Evolutionary conservation across 805 yeast species (phyloP).

Genomic region (Saccharomycopsis malanga): DNA sequence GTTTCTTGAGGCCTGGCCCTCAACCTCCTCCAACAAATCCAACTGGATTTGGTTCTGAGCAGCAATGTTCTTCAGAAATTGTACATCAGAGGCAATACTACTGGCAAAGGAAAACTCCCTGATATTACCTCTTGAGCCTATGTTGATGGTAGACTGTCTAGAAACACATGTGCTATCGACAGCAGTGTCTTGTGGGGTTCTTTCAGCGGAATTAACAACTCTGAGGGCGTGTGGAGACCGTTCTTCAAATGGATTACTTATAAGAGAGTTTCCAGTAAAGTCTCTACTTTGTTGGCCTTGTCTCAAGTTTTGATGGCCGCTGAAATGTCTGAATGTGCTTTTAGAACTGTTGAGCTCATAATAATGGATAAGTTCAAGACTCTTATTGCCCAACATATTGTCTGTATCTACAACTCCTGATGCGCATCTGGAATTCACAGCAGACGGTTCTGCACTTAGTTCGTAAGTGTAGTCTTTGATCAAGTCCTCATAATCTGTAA

Average conservation of each 20-base stretch:
- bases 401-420: neutral
- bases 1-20: neutral
- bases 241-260: neutral
- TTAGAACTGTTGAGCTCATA: slow-evolving; percentile 10
- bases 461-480: slow-evolving; percentile 4
- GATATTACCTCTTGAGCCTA: neutral
- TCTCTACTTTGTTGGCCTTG: neutral
- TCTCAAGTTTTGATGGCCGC: neutral
- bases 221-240: neutral
- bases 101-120: slow-evolving; percentile 20
- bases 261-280: neutral
- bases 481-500: slow-evolving; percentile 2
- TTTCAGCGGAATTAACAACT: slow-evolving; percentile 1
- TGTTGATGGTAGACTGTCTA: neutral
- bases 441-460: neutral
- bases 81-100: slow-evolving; percentile 20
- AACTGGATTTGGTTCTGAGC: slow-evolving; percentile 3
- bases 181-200: neutral
- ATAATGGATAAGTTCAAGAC: slow-evolving; percentile 12
- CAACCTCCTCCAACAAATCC: neutral
- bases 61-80: slow-evolving; percentile 16
- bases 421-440: neutral
- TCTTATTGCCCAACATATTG: neutral
- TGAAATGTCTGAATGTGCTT: slow-evolving; percentile 2
- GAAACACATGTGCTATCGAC: neutral